Conservation (phyloP, 768 basidiomycete species). For the Rickenella mellea region DNA sequence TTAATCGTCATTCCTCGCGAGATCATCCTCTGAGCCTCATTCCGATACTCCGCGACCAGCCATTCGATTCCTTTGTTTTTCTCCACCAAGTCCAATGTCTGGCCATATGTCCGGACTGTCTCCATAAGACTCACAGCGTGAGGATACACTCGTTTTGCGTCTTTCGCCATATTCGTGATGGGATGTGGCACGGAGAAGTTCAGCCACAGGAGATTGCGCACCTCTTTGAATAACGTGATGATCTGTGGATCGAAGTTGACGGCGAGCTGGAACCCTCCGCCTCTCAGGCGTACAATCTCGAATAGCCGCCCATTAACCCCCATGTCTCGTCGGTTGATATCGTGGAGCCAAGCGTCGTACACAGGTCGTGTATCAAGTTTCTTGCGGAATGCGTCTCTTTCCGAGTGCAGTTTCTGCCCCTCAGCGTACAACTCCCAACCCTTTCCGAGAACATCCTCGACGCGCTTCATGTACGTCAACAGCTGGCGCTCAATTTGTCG, state of each 20-base stretch:
- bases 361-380: conserved; percentile 93
- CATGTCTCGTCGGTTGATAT: conserved; percentile 90
- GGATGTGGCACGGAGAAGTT: conserved; percentile 93
- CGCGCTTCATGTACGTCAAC: conserved; percentile 94
- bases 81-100: conserved; percentile 88
- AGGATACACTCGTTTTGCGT: conserved; percentile 96
- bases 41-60: conserved; percentile 90
- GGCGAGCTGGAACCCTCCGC: conserved; percentile 72
- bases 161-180: conserved; percentile 94
- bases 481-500: conserved; percentile 97
- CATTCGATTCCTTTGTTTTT: conserved; percentile 87
- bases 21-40: conserved; percentile 91
- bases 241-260: conserved; percentile 99
- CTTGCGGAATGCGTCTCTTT: conserved; percentile 84
- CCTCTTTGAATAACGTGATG: conserved; percentile 98
- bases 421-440: conserved; percentile 99
- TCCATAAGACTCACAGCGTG: conserved; percentile 99
- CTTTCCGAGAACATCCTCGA: conserved; percentile 95
- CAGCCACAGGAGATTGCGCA: conserved; percentile 90
- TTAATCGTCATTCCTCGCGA: conserved; percentile 86
- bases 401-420: conserved; percentile 92
- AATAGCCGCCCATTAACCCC: conserved; percentile 86
- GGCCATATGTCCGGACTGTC: conserved; percentile 95
- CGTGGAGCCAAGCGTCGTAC: conserved; percentile 93
- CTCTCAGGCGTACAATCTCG: conserved; percentile 72